Base-by-base conservation (phyloP, 257 asterid genomes). In the Linaria vulgaris region DNA sequence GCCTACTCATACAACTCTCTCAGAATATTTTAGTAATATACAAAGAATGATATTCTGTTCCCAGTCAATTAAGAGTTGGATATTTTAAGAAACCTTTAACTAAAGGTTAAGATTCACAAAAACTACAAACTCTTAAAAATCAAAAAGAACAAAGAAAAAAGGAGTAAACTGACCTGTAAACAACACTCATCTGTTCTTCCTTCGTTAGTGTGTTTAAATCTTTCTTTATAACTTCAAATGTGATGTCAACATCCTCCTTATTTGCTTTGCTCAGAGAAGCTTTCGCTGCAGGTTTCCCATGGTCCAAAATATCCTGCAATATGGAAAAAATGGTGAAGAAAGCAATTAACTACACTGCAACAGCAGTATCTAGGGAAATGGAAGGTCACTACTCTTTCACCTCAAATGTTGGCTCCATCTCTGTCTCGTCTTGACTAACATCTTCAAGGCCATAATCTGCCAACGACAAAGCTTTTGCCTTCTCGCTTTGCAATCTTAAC, bases 161-260 rank as follows among this genome's bases (percentile, higher is more conserved):
- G 52, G 55, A 9, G 57, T 64, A 64, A 47, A 50, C 86, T 75
- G 68, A 89, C 99, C 95, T 87, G 71, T 74, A 75, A 61, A 92
- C 85, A 19, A 81, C 83, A 82, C 83, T 94, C 95, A 89, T 89
- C 59, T 89, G 96, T 76, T 92, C 99, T 79, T 92, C 97, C 74
- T 63, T 78, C 10, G 97, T 82, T 64, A 92, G 70, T 45, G 95
- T 85, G 76, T 75, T 82, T 54, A 82, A 47, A 78, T 92, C 95
- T 80, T 85, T 89, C 83, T 73, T 76, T 67, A 92, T 82, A 71
- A 81, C 66, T 81, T 82, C 89, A 67, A 70, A 85, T 49, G 79
- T 53, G 67, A 74, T 64, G 48, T 70, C 86, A 58, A 77, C 66
- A 69, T 73, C 94, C 62, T 73, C 76, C 63, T 73, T 76, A 56